These are phyloP conservation scores for Carex cristatella DNA, from an alignment of 176 grass and related monocot genomes.

Conservation along the genomic window DNA sequence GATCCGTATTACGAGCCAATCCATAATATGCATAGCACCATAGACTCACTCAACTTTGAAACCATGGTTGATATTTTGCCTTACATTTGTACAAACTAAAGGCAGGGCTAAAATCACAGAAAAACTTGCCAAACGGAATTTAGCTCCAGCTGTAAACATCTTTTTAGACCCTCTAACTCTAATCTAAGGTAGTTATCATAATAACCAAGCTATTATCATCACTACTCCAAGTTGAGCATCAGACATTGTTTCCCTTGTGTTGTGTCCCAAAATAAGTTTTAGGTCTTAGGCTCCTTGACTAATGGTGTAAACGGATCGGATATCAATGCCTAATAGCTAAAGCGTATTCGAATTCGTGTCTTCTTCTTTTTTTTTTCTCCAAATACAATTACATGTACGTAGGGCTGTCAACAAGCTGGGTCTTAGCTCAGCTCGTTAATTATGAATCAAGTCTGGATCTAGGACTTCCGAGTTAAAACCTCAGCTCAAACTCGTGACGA, in stretches of 20 bases:
- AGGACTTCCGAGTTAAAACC: too few species aligned
- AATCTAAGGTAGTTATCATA: constrained; percentile 1
- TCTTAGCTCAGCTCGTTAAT: too few species aligned
- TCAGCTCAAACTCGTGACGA: too few species aligned
- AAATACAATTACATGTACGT: too few species aligned
- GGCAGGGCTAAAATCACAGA: not conserved
- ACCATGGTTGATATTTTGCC: not conserved
- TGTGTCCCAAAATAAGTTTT: constrained; percentile 8
- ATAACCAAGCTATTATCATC: constrained; percentile 10
- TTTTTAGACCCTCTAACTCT: not conserved
- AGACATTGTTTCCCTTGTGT: not conserved
- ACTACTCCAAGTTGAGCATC: not conserved
- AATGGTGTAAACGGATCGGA: too few species aligned
- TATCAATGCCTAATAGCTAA: too few species aligned
- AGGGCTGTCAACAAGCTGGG: too few species aligned
- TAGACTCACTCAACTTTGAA: not conserved
- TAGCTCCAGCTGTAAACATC: constrained; percentile 12
- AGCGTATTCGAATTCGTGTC: too few species aligned
- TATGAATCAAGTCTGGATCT: too few species aligned
- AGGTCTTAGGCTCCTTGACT: not conserved
- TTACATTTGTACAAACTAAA: not conserved
- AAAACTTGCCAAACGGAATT: not conserved
- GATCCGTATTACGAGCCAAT: too few species aligned
- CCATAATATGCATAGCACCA: too few species aligned
- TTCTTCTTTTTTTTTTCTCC: too few species aligned